phyloP scores from a whole-genome alignment of 116 monocot genomes.

The Posidonia oceanica region DNA sequence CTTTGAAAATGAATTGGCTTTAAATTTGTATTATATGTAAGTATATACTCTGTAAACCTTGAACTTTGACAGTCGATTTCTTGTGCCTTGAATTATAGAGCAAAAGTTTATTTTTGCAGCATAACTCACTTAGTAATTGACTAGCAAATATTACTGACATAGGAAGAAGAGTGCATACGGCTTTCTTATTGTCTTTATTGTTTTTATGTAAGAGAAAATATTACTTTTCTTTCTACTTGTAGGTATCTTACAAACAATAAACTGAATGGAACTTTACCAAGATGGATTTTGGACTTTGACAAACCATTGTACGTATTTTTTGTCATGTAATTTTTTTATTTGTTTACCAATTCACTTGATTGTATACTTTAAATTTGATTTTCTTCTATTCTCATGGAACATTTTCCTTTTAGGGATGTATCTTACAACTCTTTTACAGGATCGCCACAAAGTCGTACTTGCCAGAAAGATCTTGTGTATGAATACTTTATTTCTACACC shows the following conservation, averaged over 20 bases:
- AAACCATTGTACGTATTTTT: not conserved
- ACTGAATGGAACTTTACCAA: not conserved
- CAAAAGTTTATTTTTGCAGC: no score
- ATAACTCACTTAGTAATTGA: no score
- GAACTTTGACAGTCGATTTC: not conserved
- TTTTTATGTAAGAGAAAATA: not conserved
- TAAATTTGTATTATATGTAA: not conserved
- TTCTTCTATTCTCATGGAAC: not conserved
- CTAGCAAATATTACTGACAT: no score
- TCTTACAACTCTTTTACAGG: conserved; percentile 5
- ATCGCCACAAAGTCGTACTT: not conserved
- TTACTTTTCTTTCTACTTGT: not conserved
- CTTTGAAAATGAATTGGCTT: conserved; percentile 3
- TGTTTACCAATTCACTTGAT: not conserved
- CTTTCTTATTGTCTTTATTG: not conserved
- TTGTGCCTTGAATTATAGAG: not conserved
- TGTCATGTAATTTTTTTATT: not conserved
- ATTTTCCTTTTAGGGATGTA: conserved; percentile 2
- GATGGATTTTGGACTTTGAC: not conserved
- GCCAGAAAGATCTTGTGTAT: conserved; percentile 1
- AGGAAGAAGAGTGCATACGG: no score
- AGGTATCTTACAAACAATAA: conserved; percentile 34
- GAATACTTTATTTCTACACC: not conserved
- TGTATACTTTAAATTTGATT: not conserved
- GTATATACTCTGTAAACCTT: not conserved